These are phyloP conservation scores for Colletotrichum sp. DNA, from an alignment of 2,329 filamentous ascomycete genomes.

Conservation along the genomic window DNA sequence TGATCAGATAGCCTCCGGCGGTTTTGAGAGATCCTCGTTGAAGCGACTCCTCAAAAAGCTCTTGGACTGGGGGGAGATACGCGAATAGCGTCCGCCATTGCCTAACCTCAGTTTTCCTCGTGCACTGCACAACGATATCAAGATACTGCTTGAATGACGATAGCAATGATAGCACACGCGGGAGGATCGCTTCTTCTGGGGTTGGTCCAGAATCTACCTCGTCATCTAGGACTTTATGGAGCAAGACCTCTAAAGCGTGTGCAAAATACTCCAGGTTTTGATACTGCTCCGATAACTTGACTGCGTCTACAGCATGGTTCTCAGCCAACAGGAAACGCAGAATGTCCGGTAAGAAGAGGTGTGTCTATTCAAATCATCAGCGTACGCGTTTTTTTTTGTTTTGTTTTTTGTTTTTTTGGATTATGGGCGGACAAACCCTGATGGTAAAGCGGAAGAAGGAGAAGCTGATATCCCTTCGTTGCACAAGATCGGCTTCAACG, in stretches of 20 bases:
- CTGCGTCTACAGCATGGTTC: conserved; percentile 79
- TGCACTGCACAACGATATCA: conserved; percentile 95
- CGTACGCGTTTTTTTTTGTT: conserved; percentile 65
- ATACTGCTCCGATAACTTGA: conserved; percentile 84
- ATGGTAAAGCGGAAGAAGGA: conserved; percentile 89
- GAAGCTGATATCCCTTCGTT: conserved; percentile 89
- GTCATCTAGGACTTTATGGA: conserved; percentile 93
- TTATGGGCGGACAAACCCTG: conserved; percentile 87
- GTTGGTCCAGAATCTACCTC: conserved; percentile 79
- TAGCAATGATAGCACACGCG: conserved; percentile 66
- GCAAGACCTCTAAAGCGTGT: conserved; percentile 87
- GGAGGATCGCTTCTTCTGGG: conserved; percentile 68
- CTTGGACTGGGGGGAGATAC: conserved; percentile 87
- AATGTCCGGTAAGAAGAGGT: conserved; percentile 89
- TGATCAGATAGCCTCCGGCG: conserved; percentile 93
- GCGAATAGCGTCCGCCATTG: conserved; percentile 95
- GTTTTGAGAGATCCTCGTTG: conserved; percentile 88
- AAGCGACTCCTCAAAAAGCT: conserved; percentile 92
- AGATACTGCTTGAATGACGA: conserved; percentile 86
- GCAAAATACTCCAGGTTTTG: conserved; percentile 89
- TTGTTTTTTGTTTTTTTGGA: conserved; percentile 71
- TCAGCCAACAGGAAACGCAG: conserved; percentile 79
- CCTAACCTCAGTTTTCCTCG: conserved; percentile 92
- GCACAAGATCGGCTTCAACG: conserved; percentile 91
- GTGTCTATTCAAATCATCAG: conserved; percentile 64